Base-by-base conservation (phyloP, 345 rosid species). In the Heritiera littoralis region DNA sequence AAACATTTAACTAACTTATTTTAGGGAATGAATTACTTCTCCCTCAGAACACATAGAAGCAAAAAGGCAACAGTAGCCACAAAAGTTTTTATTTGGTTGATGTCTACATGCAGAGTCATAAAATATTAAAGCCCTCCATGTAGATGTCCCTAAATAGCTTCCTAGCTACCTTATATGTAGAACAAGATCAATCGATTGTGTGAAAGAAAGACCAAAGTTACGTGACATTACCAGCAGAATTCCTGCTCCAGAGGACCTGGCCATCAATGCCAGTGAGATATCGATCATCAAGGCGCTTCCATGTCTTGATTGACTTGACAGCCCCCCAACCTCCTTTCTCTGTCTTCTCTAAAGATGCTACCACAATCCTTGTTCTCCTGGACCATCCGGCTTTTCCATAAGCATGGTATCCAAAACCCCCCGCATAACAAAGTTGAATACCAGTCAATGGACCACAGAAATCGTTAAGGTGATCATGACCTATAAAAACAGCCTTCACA, bases 371-470 rank as follows among this genome's bases (percentile, higher is more conserved):
- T 0, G 90, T 92, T 81, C 99, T 91, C 87, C 98, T 89, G 10
- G 90, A 78, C 97, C 97, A 93, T 6, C 98, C 99, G 46, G 92
- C 94, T 85, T 91, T 89, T 71, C 99, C 98, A 64, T 93, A 95
- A 23, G 94, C 99, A 86, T 92, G 98, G 86, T 93, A 93, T 83
- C 99, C 97, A 80, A 92, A 89, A n/a, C 94, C 98, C 64, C 98
- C 98, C 52, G 91, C 98, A 66, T 95, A 95, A 74, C 98, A 95
- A 74, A 95, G 98, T 43, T 95, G 87, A 73, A 93, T 86, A 35
- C 94, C 94, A 35, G 78, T 81, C 59, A 89, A 86, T 43, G 74
- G 28, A 7, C 90, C 97, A 77, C 99, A 95, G 80, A 93, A 95
- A 85, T 95, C 99, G 15, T 92, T 95, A 77, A 88, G 0, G 71